These are phyloP conservation scores for Lactarius trivialis DNA, from an alignment of 768 basidiomycete genomes.

Conservation along the genomic window DNA sequence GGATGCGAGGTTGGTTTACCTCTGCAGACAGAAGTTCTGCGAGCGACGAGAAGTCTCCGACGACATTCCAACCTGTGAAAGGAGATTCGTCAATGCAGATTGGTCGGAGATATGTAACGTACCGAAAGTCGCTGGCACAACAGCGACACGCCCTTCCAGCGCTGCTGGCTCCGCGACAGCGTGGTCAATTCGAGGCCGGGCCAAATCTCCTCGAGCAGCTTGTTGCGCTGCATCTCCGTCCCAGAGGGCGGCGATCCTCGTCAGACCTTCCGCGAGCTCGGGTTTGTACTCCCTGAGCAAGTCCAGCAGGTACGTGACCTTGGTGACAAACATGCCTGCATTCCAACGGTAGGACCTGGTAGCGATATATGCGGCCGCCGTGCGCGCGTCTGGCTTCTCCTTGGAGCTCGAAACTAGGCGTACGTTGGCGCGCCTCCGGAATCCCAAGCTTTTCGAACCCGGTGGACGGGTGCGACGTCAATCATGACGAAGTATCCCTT, in stretches of 20 bases:
- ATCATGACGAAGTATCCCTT: slow-evolving; percentile 81
- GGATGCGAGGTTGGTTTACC: slow-evolving; percentile 75
- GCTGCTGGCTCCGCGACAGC: slow-evolving; percentile 87
- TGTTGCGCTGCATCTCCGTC: slow-evolving; percentile 43
- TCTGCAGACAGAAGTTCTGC: slow-evolving; percentile 84
- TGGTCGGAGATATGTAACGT: slow-evolving; percentile 27
- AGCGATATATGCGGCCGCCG: slow-evolving; percentile 78
- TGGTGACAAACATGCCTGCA: slow-evolving; percentile 84
- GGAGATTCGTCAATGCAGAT: not conserved
- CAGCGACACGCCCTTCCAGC: slow-evolving; percentile 70
- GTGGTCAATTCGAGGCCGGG: slow-evolving; percentile 70
- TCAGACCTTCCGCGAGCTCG: slow-evolving; percentile 58
- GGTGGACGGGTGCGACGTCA: slow-evolving; percentile 86
- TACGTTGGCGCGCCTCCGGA: slow-evolving; percentile 71
- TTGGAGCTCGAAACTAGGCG: slow-evolving; percentile 81
- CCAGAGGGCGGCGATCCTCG: slow-evolving; percentile 57
- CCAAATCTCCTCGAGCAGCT: slow-evolving; percentile 66
- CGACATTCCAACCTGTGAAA: slow-evolving; percentile 81
- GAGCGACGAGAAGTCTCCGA: slow-evolving; percentile 85
- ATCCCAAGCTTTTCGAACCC: slow-evolving; percentile 60
- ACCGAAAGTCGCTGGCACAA: slow-evolving; percentile 89
- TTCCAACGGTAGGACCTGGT: slow-evolving; percentile 90
- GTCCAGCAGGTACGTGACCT: slow-evolving; percentile 60
- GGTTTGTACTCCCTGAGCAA: slow-evolving; percentile 71
- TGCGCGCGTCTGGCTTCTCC: slow-evolving; percentile 85